A percentile compares a stretch with the other conserved stretches of the same genome.
Evolutionary conservation across 208 protist species (phyloP).

Genomic region (Histomonas meleagridis): DNA sequence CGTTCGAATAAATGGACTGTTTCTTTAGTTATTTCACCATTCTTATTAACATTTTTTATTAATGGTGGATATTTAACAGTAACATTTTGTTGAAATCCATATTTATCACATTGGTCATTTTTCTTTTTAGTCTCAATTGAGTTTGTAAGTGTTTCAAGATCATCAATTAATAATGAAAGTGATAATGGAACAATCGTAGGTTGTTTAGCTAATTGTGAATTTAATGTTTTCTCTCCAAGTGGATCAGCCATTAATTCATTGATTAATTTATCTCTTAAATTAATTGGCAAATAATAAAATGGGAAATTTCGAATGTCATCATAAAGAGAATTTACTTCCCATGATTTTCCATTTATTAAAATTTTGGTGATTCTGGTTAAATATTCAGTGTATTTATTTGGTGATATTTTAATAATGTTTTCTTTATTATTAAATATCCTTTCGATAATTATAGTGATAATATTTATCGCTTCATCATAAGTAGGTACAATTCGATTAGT

Average conservation of each 20-base stretch:
- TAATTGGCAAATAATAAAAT: background rate
- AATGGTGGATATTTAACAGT: background rate
- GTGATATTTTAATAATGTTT: background rate
- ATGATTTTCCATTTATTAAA: background rate
- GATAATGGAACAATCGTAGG: background rate
- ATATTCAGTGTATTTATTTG: background rate
- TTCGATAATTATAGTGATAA: background rate
- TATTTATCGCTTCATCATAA: background rate
- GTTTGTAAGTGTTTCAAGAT: background rate
- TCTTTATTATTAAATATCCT: background rate
- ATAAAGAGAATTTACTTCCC: background rate
- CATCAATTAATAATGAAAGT: background rate
- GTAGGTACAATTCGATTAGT: no score
- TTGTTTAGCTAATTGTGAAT: background rate
- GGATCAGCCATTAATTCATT: background rate
- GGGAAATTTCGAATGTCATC: background rate
- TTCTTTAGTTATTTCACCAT: background rate
- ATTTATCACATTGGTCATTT: background rate
- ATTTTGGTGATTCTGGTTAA: background rate
- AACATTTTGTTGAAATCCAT: background rate
- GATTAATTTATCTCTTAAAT: background rate
- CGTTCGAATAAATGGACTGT: background rate
- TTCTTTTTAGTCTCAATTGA: background rate
- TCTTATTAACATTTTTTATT: background rate
- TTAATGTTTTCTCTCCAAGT: background rate